These are phyloP conservation scores for Phlebiopsis flavidoalba DNA, from an alignment of 768 basidiomycete species.

Conservation along the genomic window DNA sequence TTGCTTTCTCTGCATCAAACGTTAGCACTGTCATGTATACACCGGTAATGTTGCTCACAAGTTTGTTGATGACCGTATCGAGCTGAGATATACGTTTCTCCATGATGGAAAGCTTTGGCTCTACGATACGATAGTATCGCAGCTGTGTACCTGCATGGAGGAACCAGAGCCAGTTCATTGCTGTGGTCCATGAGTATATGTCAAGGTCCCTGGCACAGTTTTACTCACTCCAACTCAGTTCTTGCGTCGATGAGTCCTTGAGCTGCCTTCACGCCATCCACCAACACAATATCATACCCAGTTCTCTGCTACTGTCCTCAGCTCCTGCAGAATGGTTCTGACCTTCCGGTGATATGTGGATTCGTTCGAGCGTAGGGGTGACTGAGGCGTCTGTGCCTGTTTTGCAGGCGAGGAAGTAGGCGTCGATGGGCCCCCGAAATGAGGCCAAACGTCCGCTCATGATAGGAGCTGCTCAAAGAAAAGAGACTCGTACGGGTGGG, in stretches of 20 bases:
- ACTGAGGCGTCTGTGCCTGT: slow-evolving; percentile 42
- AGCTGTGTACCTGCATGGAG: slow-evolving; percentile 50
- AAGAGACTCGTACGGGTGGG: background rate
- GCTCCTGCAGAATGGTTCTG: slow-evolving; percentile 62
- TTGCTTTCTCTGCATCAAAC: slow-evolving; percentile 52
- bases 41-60: slow-evolving; percentile 37
- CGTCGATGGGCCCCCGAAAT: slow-evolving; percentile 74
- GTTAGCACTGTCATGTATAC: background rate
- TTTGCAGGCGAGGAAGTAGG: slow-evolving; percentile 59
- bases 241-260: slow-evolving; percentile 68
- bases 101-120: slow-evolving; percentile 63
- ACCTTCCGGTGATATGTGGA: slow-evolving; percentile 79
- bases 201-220: background rate
- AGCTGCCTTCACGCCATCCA: slow-evolving; percentile 76
- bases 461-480: background rate
- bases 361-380: slow-evolving; percentile 44
- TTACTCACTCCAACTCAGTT: slow-evolving; percentile 78
- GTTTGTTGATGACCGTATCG: slow-evolving; percentile 52
- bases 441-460: slow-evolving; percentile 66
- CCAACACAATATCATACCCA: slow-evolving; percentile 82
- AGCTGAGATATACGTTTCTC: slow-evolving; percentile 58
- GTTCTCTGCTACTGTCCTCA: slow-evolving; percentile 54
- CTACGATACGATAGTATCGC: slow-evolving; percentile 46
- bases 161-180: slow-evolving; percentile 56
- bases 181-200: slow-evolving; percentile 28